A percentile compares a stretch with the other conserved stretches of the same genome.
These are phyloP conservation scores for Claviceps monticola DNA, from an alignment of 2,329 filamentous ascomycete genomes.

Conservation along the genomic window DNA sequence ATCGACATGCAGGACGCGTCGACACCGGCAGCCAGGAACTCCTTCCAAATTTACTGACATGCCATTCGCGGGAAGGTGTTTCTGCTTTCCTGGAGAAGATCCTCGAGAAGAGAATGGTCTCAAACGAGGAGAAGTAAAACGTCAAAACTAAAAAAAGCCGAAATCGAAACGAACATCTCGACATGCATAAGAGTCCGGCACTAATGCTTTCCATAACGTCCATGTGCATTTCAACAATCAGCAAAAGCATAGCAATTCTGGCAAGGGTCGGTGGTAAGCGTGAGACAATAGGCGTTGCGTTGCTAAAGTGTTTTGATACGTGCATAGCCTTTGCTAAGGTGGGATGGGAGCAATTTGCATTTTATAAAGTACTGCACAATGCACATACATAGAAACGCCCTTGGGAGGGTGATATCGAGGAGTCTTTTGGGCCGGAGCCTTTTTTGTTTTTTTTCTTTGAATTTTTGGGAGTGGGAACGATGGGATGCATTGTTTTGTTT, in stretches of 20 bases:
- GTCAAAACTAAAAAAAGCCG: neutral
- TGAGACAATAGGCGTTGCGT: slow-evolving; percentile 23
- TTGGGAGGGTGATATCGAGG: neutral
- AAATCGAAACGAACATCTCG: neutral
- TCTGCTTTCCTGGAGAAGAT: too few relatives aligned
- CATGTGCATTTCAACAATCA: slow-evolving; percentile 3
- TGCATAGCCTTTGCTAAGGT: neutral
- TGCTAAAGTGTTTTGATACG: slow-evolving; percentile 16
- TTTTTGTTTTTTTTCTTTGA: neutral
- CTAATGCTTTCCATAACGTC: slow-evolving; percentile 1
- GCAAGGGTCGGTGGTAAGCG: slow-evolving; percentile 19
- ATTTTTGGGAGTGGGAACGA: neutral
- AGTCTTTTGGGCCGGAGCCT: neutral
- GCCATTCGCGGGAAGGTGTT: too few relatives aligned
- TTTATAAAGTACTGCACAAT: slow-evolving; percentile 11
- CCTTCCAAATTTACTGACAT: neutral
- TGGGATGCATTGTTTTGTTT: neutral
- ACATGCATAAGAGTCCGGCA: neutral
- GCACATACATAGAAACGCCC: slow-evolving; percentile 1
- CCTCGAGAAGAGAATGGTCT: too few relatives aligned
- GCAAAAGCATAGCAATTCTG: slow-evolving; percentile 13
- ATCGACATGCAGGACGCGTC: slow-evolving; percentile 43
- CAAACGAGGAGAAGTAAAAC: neutral
- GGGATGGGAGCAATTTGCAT: slow-evolving; percentile 13
- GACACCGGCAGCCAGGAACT: slow-evolving; percentile 31